Conservation (phyloP, 2,329 filamentous ascomycete species). For the Aaosphaeria arxii region DNA sequence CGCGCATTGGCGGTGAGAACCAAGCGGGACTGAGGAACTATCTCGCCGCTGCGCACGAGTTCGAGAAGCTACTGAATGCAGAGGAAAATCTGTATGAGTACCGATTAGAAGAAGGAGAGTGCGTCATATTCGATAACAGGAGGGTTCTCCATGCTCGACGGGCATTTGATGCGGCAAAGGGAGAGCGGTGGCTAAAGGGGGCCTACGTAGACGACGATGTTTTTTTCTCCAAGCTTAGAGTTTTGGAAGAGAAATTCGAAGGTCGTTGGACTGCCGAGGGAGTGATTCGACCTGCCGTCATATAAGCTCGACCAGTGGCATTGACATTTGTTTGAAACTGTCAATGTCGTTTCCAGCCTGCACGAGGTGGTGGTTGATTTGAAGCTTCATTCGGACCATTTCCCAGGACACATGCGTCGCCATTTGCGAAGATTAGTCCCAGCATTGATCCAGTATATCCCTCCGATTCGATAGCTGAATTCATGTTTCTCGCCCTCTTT, state of each 20-base stretch:
- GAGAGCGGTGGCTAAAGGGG: constrained; percentile 79
- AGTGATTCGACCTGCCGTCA: constrained; percentile 8
- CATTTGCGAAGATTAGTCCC: too few species aligned
- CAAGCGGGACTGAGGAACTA: constrained; percentile 26
- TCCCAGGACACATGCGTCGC: too few species aligned
- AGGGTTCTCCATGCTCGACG: constrained; percentile 80
- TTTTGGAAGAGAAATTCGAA: constrained; percentile 37
- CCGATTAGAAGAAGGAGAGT: constrained; percentile 76
- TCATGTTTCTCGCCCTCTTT: too few species aligned
- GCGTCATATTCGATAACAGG: constrained; percentile 88
- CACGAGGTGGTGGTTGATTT: too few species aligned
- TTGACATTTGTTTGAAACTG: too few species aligned
- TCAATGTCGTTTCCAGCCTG: too few species aligned
- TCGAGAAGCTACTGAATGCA: constrained; percentile 59
- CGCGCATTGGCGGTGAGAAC: constrained; percentile 27
- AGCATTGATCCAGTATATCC: too few species aligned
- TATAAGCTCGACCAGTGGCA: too few species aligned
- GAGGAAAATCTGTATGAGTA: constrained; percentile 63
- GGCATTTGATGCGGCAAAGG: constrained; percentile 66
- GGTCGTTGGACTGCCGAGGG: constrained; percentile 34
- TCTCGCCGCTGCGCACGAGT: constrained; percentile 48
- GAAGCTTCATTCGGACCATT: too few species aligned
- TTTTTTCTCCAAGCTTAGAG: constrained; percentile 48
- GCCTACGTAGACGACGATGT: constrained; percentile 74
- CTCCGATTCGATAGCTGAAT: too few species aligned